Evolutionary conservation across 495 filamentous ascomycete genomes (phyloP).

Genomic region (Terfezia claveryi): DNA sequence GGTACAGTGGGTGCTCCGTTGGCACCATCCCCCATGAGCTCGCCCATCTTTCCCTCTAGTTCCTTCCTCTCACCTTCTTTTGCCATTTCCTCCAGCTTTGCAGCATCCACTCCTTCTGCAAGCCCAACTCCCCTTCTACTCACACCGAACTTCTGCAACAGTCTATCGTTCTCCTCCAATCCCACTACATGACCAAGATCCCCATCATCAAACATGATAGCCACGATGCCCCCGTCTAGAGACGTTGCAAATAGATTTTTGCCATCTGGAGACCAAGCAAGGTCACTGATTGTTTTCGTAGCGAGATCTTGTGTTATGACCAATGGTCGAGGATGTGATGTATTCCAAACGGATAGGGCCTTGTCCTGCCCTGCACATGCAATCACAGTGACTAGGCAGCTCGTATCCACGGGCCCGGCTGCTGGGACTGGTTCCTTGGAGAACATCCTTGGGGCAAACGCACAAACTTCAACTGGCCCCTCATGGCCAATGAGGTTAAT

Average conservation of each 20-base stretch:
- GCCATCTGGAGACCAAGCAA: slow-evolving; percentile 88
- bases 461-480: slow-evolving; percentile 87
- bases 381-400: slow-evolving; percentile 65
- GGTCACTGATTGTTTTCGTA: slow-evolving; percentile 73
- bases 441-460: slow-evolving; percentile 85
- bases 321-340: slow-evolving; percentile 71
- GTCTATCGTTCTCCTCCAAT: slow-evolving; percentile 73
- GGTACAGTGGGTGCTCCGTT: slow-evolving; percentile 5
- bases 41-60: slow-evolving; percentile 88
- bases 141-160: slow-evolving; percentile 76
- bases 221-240: slow-evolving; percentile 68
- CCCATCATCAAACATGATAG: slow-evolving; percentile 45
- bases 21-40: slow-evolving; percentile 66
- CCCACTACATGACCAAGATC: slow-evolving; percentile 54
- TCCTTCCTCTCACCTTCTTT: slow-evolving; percentile 73
- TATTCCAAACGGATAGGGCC: slow-evolving; percentile 89
- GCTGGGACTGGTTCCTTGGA: slow-evolving; percentile 37
- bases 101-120: slow-evolving; percentile 67
- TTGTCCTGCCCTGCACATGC: slow-evolving; percentile 95
- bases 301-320: slow-evolving; percentile 72
- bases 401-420: slow-evolving; percentile 23
- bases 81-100: slow-evolving; percentile 74
- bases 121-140: slow-evolving; percentile 68
- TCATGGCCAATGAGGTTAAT: slow-evolving; percentile 96
- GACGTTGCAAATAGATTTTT: slow-evolving; percentile 66